Evolutionary conservation across 1,284 basidiomycete species (phyloP), one percentile per base, ranked within the genome.

Genomic region (Waitea zeae): DNA sequence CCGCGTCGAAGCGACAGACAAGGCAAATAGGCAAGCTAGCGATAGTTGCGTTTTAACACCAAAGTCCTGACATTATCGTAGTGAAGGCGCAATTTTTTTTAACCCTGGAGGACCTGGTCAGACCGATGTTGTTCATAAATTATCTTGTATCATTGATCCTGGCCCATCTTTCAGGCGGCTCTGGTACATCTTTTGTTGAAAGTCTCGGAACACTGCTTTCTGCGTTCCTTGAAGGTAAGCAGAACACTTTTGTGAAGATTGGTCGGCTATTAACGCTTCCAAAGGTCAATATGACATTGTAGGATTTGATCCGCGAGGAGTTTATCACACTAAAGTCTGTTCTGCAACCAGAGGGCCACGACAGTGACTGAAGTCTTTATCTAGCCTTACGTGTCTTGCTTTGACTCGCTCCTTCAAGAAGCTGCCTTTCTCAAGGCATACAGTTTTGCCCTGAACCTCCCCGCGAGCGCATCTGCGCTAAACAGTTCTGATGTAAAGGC

Each of bases 41-140:
- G 12, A 11, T 5, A 22, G 12, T 14, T 22, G 12, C 15, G 12
- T 34, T 22, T 6, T 11, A 12, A 12, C 4, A 5, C 4, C 12
- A 13, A 7, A 12, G 4, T 19, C 11, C 19, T 22, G 12, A 26
- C 5, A 18, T 11, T 22, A n/a, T 11, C 5, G n/a, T 14, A 34
- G 33, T 18, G 33, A 34, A 19, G 33, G 33, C 4, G 12, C 33
- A 19, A 22, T 34, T 5, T 34, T 34, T 14, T 22, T 34, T 15
- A 34, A 34, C 13, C 33, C 33, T 34, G 33, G 33, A 34, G 33
- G 33, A 12, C 33, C 33, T 13, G 33, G 33, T 34, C 15, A 34
- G 33, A 11, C 14, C 5, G n/a, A 31, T 6, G n/a, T 31, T 6
- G 30, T 31, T 7, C 4, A 27, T n/a, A n/a, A n/a, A n/a, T n/a